These are phyloP conservation scores for Tremella yokohamensis DNA, from an alignment of 768 basidiomycete species.

Conservation along the genomic window DNA sequence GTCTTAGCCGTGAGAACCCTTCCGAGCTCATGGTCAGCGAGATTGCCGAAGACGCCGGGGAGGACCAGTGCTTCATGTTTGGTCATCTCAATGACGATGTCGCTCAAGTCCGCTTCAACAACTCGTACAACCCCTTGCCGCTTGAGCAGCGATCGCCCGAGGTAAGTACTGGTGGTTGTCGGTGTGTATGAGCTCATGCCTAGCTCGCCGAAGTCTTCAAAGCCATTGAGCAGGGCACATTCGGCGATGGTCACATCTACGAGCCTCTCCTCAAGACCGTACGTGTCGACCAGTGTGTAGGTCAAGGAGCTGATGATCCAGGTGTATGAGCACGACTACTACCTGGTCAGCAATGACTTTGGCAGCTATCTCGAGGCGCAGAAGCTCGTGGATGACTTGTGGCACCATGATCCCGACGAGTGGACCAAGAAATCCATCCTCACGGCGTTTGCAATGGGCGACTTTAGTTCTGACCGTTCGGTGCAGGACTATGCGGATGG, in stretches of 20 bases:
- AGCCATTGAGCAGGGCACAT: conserved; percentile 69
- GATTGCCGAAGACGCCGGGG: conserved; percentile 93
- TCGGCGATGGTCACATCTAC: conserved; percentile 71
- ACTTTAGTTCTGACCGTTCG: conserved; percentile 90
- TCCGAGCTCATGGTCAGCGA: conserved; percentile 55
- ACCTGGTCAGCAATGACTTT: conserved; percentile 68
- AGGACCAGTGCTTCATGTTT: conserved; percentile 80
- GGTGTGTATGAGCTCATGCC: background rate
- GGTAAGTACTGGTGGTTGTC: background rate
- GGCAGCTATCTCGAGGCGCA: conserved; percentile 85
- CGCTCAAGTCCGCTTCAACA: conserved; percentile 79
- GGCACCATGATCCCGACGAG: conserved; percentile 66
- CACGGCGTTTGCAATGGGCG: conserved; percentile 70
- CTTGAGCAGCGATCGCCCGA: conserved; percentile 76
- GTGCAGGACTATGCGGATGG: conserved; percentile 85
- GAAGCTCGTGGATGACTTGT: conserved; percentile 82
- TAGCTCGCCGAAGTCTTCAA: conserved; percentile 72
- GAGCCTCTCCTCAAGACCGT: conserved; percentile 58
- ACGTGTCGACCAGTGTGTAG: conserved; percentile 3
- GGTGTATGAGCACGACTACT: conserved; percentile 45
- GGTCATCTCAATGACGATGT: conserved; percentile 56
- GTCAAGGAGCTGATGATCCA: background rate
- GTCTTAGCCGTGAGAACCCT: background rate
- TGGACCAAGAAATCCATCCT: conserved; percentile 74
- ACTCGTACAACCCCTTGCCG: conserved; percentile 74